Conservation (phyloP, 2,329 filamentous ascomycete species). For the Ceratocystiopsis minuta region DNA sequence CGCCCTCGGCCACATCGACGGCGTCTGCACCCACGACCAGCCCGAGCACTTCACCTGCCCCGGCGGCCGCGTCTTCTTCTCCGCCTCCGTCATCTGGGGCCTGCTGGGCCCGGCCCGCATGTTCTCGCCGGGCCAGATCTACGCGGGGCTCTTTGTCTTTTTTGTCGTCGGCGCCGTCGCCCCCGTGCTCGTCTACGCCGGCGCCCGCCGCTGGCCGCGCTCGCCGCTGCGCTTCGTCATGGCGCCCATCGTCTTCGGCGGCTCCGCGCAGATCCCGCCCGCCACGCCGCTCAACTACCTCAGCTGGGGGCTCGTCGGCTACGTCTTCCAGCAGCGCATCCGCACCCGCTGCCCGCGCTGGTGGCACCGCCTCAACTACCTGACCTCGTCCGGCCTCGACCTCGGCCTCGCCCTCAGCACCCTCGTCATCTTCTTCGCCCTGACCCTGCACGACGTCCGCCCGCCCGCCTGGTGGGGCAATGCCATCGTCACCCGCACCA, state of each 20-base stretch:
- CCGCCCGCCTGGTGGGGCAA: conserved; percentile 58
- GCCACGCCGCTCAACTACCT: conserved; percentile 60
- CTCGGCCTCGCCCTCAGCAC: conserved; percentile 49
- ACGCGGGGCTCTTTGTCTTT: conserved; percentile 41
- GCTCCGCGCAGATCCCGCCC: conserved; percentile 38
- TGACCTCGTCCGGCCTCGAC: conserved; percentile 52
- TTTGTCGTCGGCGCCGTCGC: conserved; percentile 36
- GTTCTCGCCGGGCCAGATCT: conserved; percentile 44
- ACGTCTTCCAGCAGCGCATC: conserved; percentile 51
- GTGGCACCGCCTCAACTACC: conserved; percentile 60
- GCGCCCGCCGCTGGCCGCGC: conserved; percentile 30
- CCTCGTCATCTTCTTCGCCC: conserved; percentile 51
- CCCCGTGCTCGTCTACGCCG: conserved; percentile 33
- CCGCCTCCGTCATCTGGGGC: conserved; percentile 51
- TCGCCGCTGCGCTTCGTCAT: conserved; percentile 35
- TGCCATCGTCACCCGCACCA: conserved; percentile 34
- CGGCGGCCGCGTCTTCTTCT: conserved; percentile 45
- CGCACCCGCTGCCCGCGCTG: conserved; percentile 45
- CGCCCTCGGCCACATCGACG: conserved; percentile 40
- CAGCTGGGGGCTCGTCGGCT: conserved; percentile 54
- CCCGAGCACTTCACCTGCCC: conserved; percentile 44
- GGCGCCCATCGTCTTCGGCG: conserved; percentile 45
- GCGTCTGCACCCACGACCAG: conserved; percentile 42
- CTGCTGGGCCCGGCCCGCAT: conserved; percentile 45
- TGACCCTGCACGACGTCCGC: conserved; percentile 42